These are phyloP conservation scores for Pseudocercospora vitis DNA, from an alignment of 2,329 filamentous ascomycete genomes.

Conservation along the genomic window DNA sequence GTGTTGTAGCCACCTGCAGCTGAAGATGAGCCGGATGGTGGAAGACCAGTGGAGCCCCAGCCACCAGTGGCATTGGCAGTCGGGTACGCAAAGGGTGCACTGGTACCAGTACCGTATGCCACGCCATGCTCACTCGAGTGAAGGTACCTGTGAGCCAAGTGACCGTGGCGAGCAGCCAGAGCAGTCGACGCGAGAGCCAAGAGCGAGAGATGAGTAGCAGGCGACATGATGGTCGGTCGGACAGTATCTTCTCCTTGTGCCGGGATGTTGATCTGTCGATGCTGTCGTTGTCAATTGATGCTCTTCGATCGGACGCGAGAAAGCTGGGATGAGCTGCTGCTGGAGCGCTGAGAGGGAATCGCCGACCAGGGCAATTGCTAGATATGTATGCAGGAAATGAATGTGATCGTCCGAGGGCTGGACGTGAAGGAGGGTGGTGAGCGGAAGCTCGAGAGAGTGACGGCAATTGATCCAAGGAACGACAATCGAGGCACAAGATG, in stretches of 20 bases:
- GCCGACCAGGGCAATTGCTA: slow-evolving; percentile 47
- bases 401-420: slow-evolving; percentile 39
- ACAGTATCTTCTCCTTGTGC: slow-evolving; percentile 6
- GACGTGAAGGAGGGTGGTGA: slow-evolving; percentile 41
- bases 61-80: slow-evolving; percentile 32
- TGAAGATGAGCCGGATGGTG: slow-evolving; percentile 7
- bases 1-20: slow-evolving; percentile 18
- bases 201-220: slow-evolving; percentile 42
- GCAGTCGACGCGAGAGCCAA: slow-evolving; percentile 46
- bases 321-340: slow-evolving; percentile 36
- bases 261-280: slow-evolving; percentile 6
- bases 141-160: slow-evolving; percentile 30
- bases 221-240: slow-evolving; percentile 36
- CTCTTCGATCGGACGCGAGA: slow-evolving; percentile 8
- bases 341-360: slow-evolving; percentile 40
- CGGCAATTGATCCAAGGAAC: slow-evolving; percentile 32
- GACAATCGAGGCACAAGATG: slow-evolving; percentile 28
- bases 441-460: slow-evolving; percentile 42
- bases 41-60: slow-evolving; percentile 31
- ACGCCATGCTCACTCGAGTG: slow-evolving; percentile 35
- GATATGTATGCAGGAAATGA: slow-evolving; percentile 31
- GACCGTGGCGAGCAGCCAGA: slow-evolving; percentile 34
- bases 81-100: slow-evolving; percentile 34
- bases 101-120: slow-evolving; percentile 26
- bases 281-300: slow-evolving; percentile 6